phyloP scores from a whole-genome alignment of 148 eudicot genomes.

The Persicaria tinctoria region DNA sequence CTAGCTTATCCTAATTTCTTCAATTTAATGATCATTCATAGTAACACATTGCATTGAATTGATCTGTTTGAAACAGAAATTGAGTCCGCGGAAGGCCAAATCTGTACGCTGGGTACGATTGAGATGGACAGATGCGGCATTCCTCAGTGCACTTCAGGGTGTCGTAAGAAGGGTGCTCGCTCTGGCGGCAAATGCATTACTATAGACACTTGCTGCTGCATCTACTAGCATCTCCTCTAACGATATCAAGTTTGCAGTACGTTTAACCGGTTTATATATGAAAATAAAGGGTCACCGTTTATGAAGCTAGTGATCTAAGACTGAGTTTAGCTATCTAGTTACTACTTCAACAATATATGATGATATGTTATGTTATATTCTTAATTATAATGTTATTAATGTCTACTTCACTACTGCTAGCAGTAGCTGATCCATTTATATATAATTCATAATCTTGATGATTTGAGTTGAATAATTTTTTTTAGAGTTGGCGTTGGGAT shows the following conservation, averaged over 20 bases:
- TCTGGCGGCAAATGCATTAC: slow-evolving; percentile 13
- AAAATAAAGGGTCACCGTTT: too few species aligned
- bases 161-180: slow-evolving; percentile 8
- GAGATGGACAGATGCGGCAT: slow-evolving; percentile 14
- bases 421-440: too few species aligned
- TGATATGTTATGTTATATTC: too few species aligned
- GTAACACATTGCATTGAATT: not conserved
- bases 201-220: slow-evolving; percentile 15
- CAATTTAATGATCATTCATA: not conserved
- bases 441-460: too few species aligned
- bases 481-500: too few species aligned
- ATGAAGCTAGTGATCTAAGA: too few species aligned
- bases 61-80: not conserved
- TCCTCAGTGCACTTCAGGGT: not conserved
- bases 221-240: slow-evolving; percentile 18
- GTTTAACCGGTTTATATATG: not conserved
- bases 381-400: too few species aligned
- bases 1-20: not conserved
- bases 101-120: slow-evolving; percentile 1
- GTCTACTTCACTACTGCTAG: too few species aligned
- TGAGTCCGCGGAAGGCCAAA: slow-evolving; percentile 5
- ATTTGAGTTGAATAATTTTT: too few species aligned
- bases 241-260: not conserved
- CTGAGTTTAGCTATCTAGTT: too few species aligned
- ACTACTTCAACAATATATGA: too few species aligned